phyloP scores from a whole-genome alignment of 352 stramenopile genomes.

The Pythium monospermum region DNA sequence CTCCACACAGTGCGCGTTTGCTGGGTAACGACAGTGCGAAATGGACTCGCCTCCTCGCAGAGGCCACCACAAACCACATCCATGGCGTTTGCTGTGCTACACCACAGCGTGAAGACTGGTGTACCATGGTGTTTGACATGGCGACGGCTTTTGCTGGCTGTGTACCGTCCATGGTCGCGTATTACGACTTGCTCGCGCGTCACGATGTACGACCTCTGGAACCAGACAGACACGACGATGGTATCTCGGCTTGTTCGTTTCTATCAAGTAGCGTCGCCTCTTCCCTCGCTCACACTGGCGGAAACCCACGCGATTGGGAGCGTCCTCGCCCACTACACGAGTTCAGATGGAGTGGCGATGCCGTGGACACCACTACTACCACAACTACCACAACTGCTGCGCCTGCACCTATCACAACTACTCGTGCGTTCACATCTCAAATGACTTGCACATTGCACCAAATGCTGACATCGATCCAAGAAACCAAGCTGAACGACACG shows the following conservation, averaged over 20 bases:
- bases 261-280: slow-evolving; percentile 1
- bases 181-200: slow-evolving; percentile 1
- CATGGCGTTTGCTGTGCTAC: slow-evolving; percentile 1
- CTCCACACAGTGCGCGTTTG: not conserved
- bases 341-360: no score
- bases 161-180: slow-evolving; percentile 10
- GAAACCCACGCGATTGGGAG: not conserved
- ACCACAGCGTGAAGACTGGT: slow-evolving; percentile 14
- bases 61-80: not conserved
- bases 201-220: not conserved
- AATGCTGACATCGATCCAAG: slow-evolving; percentile 33
- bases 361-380: not conserved
- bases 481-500: slow-evolving; percentile 13
- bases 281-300: slow-evolving; percentile 6
- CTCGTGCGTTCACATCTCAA: not conserved
- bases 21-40: not conserved
- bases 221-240: not conserved
- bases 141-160: slow-evolving; percentile 6
- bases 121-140: slow-evolving; percentile 6
- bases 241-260: slow-evolving; percentile 12
- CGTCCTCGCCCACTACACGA: slow-evolving; percentile 6
- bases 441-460: slow-evolving; percentile 19
- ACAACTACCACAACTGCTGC: no score
- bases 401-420: no score
- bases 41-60: not conserved